Percentiles rank a stretch among this genome's conserved stretches.
Conservation (phyloP, 1,139 yeast genomes). For the Pichia terricola region DNA sequence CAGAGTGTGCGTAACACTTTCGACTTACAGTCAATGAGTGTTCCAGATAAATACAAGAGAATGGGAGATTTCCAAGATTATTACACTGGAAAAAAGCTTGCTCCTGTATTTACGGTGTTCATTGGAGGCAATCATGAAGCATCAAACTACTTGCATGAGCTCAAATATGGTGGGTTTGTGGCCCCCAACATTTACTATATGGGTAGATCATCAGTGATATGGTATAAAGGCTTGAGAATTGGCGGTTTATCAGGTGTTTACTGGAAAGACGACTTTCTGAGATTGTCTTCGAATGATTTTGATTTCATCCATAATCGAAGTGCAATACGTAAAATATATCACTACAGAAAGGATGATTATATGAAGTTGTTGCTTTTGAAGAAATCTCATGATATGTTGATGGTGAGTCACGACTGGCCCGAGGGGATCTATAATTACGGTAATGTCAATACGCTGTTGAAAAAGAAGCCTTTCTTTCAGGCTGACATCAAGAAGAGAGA, state of each 20-base stretch:
- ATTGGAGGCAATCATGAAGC: constrained; percentile 97
- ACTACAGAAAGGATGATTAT: constrained; percentile 57
- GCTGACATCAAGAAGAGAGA: constrained; percentile 48
- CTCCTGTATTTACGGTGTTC: constrained; percentile 73
- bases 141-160: constrained; percentile 62
- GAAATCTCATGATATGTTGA: constrained; percentile 26
- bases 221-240: constrained; percentile 66
- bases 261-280: constrained; percentile 39
- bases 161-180: constrained; percentile 89
- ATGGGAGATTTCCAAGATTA: constrained; percentile 77
- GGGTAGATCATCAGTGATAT: constrained; percentile 69
- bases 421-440: constrained; percentile 66
- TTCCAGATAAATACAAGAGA: constrained; percentile 42
- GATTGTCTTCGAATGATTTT: constrained; percentile 26
- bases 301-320: constrained; percentile 36
- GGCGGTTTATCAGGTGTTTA: constrained; percentile 84
- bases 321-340: constrained; percentile 57
- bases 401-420: constrained; percentile 94
- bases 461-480: constrained; percentile 56
- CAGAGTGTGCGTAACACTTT: constrained; percentile 57
- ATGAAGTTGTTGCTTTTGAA: constrained; percentile 40
- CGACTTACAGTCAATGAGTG: constrained; percentile 61
- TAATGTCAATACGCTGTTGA: constrained; percentile 36
- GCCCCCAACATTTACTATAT: constrained; percentile 85
- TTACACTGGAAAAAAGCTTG: constrained; percentile 48